Evolutionary conservation across 2,329 filamentous ascomycete species (phyloP).

Genomic region (Colletotrichum ledebouriae): DNA sequence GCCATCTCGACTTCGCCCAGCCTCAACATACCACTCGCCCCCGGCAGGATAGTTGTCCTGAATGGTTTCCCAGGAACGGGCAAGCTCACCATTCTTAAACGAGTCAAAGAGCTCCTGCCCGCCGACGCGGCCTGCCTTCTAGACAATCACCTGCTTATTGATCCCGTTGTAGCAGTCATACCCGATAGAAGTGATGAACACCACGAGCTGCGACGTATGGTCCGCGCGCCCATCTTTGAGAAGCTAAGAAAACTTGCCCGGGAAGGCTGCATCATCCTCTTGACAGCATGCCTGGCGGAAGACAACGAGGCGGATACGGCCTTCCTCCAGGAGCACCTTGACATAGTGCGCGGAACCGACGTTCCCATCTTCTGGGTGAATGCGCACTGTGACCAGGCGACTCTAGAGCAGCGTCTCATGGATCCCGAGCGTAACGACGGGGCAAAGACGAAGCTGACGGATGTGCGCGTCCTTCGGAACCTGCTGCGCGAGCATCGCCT

Average conservation of each 20-base stretch:
- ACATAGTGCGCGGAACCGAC: too few species aligned
- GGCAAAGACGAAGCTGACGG: too few species aligned
- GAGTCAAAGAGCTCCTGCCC: slow-evolving; percentile 34
- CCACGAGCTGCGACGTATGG: slow-evolving; percentile 41
- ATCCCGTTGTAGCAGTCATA: slow-evolving; percentile 32
- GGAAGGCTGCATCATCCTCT: too few species aligned
- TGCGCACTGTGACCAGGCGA: too few species aligned
- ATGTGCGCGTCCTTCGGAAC: too few species aligned
- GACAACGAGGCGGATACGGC: too few species aligned
- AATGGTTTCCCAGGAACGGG: slow-evolving; percentile 45
- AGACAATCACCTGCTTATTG: slow-evolving; percentile 42
- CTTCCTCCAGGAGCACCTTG: too few species aligned
- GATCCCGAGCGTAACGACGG: too few species aligned
- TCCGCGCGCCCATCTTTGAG: slow-evolving; percentile 42
- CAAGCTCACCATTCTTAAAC: slow-evolving; percentile 44
- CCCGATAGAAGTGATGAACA: slow-evolving; percentile 42
- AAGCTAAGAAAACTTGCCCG: not conserved
- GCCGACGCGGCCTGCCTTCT: slow-evolving; percentile 31
- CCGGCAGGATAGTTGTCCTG: slow-evolving; percentile 38
- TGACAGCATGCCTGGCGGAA: too few species aligned
- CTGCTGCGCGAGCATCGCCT: too few species aligned
- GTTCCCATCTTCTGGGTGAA: too few species aligned
- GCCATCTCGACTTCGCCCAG: not conserved
- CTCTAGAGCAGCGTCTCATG: too few species aligned
- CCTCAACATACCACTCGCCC: not conserved